These are phyloP conservation scores for Camelina hispida DNA, from an alignment of 345 rosid species.

Conservation along the genomic window DNA sequence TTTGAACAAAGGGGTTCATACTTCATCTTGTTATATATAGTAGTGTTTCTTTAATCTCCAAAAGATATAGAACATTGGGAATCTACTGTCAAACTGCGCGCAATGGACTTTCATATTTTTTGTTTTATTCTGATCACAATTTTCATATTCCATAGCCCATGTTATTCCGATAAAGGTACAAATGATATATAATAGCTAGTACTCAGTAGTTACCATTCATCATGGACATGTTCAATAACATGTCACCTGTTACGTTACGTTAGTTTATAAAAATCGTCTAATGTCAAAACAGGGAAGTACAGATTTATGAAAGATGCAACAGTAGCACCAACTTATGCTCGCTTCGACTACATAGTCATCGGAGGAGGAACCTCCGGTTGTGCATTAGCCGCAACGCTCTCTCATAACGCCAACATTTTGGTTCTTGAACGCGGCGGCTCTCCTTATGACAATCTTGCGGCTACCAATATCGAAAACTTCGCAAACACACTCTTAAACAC, in stretches of 20 bases:
- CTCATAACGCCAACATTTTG: slow-evolving; percentile 56
- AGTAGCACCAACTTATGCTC: slow-evolving; percentile 47
- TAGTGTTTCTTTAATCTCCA: neutral
- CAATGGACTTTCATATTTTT: slow-evolving; percentile 30
- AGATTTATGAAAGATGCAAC: slow-evolving; percentile 63
- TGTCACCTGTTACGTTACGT: neutral
- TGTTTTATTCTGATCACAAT: slow-evolving; percentile 29
- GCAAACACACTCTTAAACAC: slow-evolving; percentile 43
- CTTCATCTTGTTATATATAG: slow-evolving; percentile 3
- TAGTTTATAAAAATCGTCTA: neutral
- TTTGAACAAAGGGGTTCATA: neutral
- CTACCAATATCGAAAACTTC: slow-evolving; percentile 49
- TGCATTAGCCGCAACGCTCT: slow-evolving; percentile 76
- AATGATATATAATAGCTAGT: no score
- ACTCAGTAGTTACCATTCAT: neutral
- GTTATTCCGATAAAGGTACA: slow-evolving; percentile 53
- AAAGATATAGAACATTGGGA: neutral
- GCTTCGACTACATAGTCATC: slow-evolving; percentile 70
- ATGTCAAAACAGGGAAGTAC: slow-evolving; percentile 50
- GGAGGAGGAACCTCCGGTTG: slow-evolving; percentile 90
- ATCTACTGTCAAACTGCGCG: neutral
- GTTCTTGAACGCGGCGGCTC: slow-evolving; percentile 79
- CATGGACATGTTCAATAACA: slow-evolving; percentile 14
- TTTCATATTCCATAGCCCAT: slow-evolving; percentile 43
- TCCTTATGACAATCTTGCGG: slow-evolving; percentile 55